phyloP scores from a whole-genome alignment of 192 early-diverging fungal genomes.

The Gamsiella multidivaricata region DNA sequence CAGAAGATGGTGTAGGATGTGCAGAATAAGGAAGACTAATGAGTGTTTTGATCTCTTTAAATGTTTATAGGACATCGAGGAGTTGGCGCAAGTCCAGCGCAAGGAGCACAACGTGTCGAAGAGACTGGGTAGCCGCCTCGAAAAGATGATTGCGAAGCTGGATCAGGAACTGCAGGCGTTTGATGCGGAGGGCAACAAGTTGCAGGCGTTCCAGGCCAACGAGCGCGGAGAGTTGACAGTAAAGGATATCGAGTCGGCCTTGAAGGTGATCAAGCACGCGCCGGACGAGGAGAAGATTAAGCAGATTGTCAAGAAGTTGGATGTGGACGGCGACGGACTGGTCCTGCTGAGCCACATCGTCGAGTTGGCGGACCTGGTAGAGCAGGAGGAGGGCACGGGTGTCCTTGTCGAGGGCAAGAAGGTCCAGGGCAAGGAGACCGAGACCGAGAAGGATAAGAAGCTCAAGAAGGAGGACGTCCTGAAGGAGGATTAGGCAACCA shows the following conservation, averaged over 20 bases:
- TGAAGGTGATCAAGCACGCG: constrained; percentile 72
- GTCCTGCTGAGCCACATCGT: constrained; percentile 72
- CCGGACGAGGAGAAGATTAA: constrained; percentile 78
- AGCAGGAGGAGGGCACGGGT: constrained; percentile 74
- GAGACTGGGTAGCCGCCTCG: constrained; percentile 72
- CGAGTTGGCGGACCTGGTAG: constrained; percentile 62
- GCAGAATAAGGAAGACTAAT: neutral
- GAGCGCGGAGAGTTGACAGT: constrained; percentile 74
- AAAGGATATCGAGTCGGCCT: constrained; percentile 73
- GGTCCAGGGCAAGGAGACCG: constrained; percentile 21
- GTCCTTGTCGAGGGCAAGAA: constrained; percentile 62
- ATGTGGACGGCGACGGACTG: constrained; percentile 76
- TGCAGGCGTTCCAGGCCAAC: constrained; percentile 75
- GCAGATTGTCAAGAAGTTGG: constrained; percentile 79
- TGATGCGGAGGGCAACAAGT: constrained; percentile 70
- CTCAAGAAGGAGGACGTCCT: constrained; percentile 58
- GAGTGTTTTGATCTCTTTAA: neutral
- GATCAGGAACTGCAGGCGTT: constrained; percentile 76
- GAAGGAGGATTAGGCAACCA: constrained; percentile 35
- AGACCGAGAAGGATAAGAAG: constrained; percentile 48
- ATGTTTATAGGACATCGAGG: constrained; percentile 61
- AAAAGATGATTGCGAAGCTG: constrained; percentile 83
- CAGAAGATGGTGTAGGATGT: too few relatives aligned
- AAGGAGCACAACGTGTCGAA: constrained; percentile 66
- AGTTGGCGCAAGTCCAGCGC: constrained; percentile 62